These are phyloP conservation scores for Penicillium aurantiogriseum DNA, from an alignment of 2,329 filamentous ascomycete species.

Conservation along the genomic window DNA sequence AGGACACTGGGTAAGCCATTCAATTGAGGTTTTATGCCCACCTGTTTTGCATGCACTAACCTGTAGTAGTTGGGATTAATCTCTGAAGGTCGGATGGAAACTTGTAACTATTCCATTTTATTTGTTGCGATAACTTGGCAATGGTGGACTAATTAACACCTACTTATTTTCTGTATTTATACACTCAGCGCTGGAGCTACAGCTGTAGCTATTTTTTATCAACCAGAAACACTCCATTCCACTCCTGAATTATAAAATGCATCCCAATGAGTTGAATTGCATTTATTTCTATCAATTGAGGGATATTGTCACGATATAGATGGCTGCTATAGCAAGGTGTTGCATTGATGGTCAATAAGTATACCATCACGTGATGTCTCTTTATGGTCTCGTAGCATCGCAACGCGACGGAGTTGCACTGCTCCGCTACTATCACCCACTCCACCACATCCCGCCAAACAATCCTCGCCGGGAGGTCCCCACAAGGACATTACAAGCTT, in stretches of 20 bases:
- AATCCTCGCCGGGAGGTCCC: not conserved
- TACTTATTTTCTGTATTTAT: slow-evolving; percentile 25
- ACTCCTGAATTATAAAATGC: not conserved
- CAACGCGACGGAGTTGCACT: slow-evolving; percentile 13
- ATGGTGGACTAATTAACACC: slow-evolving; percentile 7
- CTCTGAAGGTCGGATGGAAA: slow-evolving; percentile 2
- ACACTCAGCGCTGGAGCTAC: slow-evolving; percentile 14
- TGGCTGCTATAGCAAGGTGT: not conserved
- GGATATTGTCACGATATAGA: not conserved
- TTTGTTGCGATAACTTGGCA: slow-evolving; percentile 6
- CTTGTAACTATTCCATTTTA: slow-evolving; percentile 10
- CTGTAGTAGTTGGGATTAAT: slow-evolving; percentile 32
- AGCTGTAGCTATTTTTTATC: slow-evolving; percentile 14
- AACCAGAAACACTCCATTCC: slow-evolving; percentile 10
- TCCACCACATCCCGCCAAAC: not conserved
- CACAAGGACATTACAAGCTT: not conserved
- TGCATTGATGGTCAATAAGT: not conserved
- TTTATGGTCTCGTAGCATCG: slow-evolving; percentile 3
- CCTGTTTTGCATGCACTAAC: slow-evolving; percentile 5
- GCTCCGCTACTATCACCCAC: slow-evolving; percentile 3
- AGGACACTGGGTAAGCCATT: slow-evolving; percentile 66
- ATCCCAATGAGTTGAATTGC: not conserved
- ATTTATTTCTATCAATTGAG: not conserved
- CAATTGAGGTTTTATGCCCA: not conserved
- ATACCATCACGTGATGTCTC: slow-evolving; percentile 14